Conservation (phyloP, 208 protist genomes). For the Histomonas meleagridis region DNA sequence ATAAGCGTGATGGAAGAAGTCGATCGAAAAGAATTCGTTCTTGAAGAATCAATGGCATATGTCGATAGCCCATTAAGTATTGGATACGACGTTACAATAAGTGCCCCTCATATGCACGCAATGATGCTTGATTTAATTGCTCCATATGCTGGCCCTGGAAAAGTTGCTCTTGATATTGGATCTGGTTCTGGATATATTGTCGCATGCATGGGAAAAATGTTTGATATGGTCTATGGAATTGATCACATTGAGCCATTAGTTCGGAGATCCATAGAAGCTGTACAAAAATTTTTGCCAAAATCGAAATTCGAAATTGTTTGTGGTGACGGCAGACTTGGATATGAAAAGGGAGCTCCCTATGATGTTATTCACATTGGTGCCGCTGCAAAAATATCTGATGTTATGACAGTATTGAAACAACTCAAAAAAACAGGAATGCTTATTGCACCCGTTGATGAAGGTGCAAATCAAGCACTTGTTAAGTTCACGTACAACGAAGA, state of each 20-base stretch:
- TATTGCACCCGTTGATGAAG: neutral
- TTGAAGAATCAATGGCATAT: neutral
- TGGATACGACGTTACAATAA: neutral
- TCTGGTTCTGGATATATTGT: neutral
- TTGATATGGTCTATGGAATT: neutral
- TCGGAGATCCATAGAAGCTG: neutral
- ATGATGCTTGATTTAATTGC: neutral
- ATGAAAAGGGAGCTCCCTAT: neutral
- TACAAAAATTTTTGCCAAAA: neutral
- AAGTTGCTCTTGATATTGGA: neutral
- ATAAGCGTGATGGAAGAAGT: neutral
- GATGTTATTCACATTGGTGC: neutral
- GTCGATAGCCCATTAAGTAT: neutral
- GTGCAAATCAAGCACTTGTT: neutral
- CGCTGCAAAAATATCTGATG: neutral
- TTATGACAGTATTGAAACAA: neutral
- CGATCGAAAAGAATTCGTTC: neutral
- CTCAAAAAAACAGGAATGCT: neutral
- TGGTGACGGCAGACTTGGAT: neutral
- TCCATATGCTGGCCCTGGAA: neutral
- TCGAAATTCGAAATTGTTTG: neutral
- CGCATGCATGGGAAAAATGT: neutral
- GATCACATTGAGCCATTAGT: neutral
- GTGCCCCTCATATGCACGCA: constrained; percentile 14
- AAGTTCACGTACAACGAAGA: neutral